Evolutionary conservation across 305 asterid genomes (phyloP).

Genomic region (Fraxinus floribunda): DNA sequence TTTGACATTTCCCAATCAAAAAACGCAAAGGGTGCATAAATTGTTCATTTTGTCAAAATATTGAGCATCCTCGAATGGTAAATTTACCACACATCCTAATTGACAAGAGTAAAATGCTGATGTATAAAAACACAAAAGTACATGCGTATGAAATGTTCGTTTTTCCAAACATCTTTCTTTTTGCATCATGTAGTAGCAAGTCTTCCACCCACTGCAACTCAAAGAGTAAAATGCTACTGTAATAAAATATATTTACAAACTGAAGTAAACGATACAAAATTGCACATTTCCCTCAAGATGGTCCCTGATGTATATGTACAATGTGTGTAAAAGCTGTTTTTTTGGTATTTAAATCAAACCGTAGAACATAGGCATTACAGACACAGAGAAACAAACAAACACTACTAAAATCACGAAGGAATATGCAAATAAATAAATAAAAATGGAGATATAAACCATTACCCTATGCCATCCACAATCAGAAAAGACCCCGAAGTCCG

Average conservation of each 20-base stretch:
- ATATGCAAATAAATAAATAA: too few species aligned
- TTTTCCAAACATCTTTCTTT: not conserved
- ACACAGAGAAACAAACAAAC: not conserved
- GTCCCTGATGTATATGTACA: not conserved
- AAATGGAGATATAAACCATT: not conserved
- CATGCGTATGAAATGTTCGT: not conserved
- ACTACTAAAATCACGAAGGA: not conserved
- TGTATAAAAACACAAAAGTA: not conserved
- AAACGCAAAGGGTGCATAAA: not conserved
- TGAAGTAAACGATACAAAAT: not conserved
- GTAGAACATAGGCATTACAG: not conserved
- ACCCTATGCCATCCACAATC: not conserved
- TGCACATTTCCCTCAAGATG: not conserved
- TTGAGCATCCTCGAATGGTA: not conserved
- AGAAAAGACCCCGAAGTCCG: not conserved
- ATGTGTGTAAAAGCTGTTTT: not conserved
- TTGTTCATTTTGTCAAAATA: not conserved
- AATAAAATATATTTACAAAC: not conserved
- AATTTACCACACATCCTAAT: not conserved
- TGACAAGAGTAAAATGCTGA: not conserved
- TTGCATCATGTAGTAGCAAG: not conserved
- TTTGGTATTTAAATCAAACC: not conserved
- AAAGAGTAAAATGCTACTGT: not conserved
- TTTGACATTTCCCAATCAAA: not conserved
- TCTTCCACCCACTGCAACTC: not conserved